A percentile compares a stretch with the other conserved stretches of the same genome.
These are phyloP conservation scores for Fragaria vesca DNA, from an alignment of 306 rosid genomes.

Conservation along the genomic window DNA sequence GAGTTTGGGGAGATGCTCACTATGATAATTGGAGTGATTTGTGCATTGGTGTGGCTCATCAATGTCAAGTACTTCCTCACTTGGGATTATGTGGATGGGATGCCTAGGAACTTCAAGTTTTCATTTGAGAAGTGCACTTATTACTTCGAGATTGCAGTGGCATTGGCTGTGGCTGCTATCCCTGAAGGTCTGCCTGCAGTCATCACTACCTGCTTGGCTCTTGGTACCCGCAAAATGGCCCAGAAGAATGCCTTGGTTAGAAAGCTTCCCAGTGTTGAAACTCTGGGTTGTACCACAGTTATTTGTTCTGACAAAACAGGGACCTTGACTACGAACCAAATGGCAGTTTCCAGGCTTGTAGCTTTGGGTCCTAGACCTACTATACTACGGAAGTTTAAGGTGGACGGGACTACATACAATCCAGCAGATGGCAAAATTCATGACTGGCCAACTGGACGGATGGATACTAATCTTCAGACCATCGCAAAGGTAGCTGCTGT, in stretches of 20 bases:
- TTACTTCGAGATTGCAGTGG: conserved; percentile 54
- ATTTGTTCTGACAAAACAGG: conserved; percentile 55
- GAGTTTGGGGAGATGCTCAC: conserved; percentile 53
- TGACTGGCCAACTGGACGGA: conserved; percentile 47
- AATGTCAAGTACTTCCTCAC: conserved; percentile 51
- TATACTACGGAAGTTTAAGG: conserved; percentile 49
- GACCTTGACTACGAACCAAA: conserved; percentile 66
- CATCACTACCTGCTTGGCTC: conserved; percentile 51
- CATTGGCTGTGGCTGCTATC: conserved; percentile 59
- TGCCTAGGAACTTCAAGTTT: conserved; percentile 49
- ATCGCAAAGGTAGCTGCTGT: conserved; percentile 67
- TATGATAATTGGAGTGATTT: conserved; percentile 42
- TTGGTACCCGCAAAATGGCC: conserved; percentile 57
- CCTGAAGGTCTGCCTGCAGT: conserved; percentile 58
- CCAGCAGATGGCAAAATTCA: conserved; percentile 66
- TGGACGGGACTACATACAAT: conserved; percentile 73
- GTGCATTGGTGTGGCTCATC: conserved; percentile 50
- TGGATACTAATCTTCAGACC: conserved; percentile 74
- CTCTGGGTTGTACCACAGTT: conserved; percentile 52
- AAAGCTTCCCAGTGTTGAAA: conserved; percentile 63
- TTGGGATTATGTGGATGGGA: conserved; percentile 44
- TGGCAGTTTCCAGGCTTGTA: conserved; percentile 68
- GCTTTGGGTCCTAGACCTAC: conserved; percentile 54
- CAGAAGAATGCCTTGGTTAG: conserved; percentile 66
- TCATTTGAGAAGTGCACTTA: conserved; percentile 53